Conservation (phyloP, 306 rosid genomes). For the Psophocarpus tetragonolobus region DNA sequence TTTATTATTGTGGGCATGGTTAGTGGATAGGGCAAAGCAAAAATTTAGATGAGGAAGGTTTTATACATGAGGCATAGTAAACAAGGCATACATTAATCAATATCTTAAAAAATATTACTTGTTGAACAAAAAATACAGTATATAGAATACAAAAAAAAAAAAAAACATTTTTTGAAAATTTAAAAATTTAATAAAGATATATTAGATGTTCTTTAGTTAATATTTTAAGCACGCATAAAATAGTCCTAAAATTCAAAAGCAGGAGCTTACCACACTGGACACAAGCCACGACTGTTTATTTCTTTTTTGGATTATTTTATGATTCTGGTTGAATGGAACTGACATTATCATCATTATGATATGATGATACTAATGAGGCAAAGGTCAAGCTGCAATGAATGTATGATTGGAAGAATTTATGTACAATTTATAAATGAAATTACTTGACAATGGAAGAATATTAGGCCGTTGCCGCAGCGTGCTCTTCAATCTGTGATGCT, state of each 20-base stretch:
- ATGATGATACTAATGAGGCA: conserved; percentile 14
- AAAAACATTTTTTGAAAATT: not conserved
- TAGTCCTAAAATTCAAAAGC: not conserved
- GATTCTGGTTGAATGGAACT: conserved; percentile 23
- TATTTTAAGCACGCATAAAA: not conserved
- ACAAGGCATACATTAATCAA: too few species aligned
- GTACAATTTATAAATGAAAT: conserved; percentile 38
- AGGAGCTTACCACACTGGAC: not conserved
- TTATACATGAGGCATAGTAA: too few species aligned
- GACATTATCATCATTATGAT: conserved; percentile 31
- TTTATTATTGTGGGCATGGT: too few species aligned
- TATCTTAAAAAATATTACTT: too few species aligned
- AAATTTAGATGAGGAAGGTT: too few species aligned
- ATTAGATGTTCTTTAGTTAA: not conserved
- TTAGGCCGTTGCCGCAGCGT: conserved; percentile 82
- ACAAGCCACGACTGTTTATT: not conserved
- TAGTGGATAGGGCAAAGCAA: too few species aligned
- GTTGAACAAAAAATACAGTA: too few species aligned
- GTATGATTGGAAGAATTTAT: conserved; percentile 33
- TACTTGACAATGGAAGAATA: not conserved
- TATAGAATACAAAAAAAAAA: too few species aligned
- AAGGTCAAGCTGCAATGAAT: conserved; percentile 25
- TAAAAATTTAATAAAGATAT: not conserved
- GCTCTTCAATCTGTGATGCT: conserved; percentile 70
- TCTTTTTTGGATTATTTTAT: not conserved